Base-by-base conservation (phyloP, 306 rosid species). In the Spatholobus suberectus region DNA sequence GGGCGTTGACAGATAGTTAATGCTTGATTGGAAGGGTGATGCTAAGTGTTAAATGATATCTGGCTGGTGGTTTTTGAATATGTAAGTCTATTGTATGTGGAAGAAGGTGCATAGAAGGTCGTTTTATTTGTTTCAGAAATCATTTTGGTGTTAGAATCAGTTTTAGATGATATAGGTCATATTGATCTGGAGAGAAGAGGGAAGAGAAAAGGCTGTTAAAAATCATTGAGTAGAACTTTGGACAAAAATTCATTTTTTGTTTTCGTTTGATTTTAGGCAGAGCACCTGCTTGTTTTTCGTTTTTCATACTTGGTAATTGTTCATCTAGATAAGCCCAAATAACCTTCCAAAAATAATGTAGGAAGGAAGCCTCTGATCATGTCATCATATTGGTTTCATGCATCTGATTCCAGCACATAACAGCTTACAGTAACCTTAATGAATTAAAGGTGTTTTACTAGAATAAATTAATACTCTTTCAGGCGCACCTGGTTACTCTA, bases 391-490 rank as follows among this genome's bases (percentile, higher is more conserved):
- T 59, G 27, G 24, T 23, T 84, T 66, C 76, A 74, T 69, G 58
- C 70, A 24, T 86, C 63, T 79, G 38, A 17, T 20, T 34, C 59
- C 13, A n/a, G 43, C 81, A 24, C 46, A 35, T 46, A 46, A 46
- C 71, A 18, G 24, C 58, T 51, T 46, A 46, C 29, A 18, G 37
- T 2, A 41, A 76, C 46, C 26, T 20, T 76, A 41, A 44, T 66
- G 69, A n/a, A 34, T 67, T 46, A 23, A 52, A 49, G 67, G 78
- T 63, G 57, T 76, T 71, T 66, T 81, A 24, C 75, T 71, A 52
- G 26, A 72, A 57, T 81, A 26, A 29, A 27, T 29, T 29, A 43
- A 26, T 40, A 18, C 10, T 18, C 26, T 70, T 82, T 65, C 12
- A 23, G 82, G 82, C 54, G 51, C 47, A 34, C 51, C 10, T 51